These are phyloP conservation scores for Penicillium pancosmium DNA, from an alignment of 495 filamentous ascomycete genomes.

Conservation along the genomic window DNA sequence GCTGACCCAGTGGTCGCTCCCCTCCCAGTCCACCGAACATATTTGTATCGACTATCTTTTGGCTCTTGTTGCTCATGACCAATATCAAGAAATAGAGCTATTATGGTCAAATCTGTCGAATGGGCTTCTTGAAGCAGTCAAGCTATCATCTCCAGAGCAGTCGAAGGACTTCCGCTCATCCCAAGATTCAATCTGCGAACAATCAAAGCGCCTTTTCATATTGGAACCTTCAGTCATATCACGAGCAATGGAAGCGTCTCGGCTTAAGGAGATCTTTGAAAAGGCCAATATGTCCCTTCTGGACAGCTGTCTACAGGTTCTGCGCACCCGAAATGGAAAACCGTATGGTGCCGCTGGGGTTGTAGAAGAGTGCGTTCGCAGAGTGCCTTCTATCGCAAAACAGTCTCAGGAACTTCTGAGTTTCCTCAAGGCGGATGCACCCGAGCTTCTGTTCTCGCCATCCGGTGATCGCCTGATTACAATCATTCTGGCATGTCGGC, in stretches of 20 bases:
- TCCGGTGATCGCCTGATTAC: constrained; percentile 52
- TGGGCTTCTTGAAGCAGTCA: constrained; percentile 61
- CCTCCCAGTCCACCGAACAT: constrained; percentile 35
- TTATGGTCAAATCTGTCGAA: constrained; percentile 60
- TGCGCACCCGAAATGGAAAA: constrained; percentile 71
- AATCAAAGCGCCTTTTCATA: constrained; percentile 64
- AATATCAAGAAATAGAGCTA: constrained; percentile 36
- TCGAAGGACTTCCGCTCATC: constrained; percentile 73
- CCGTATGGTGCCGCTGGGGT: constrained; percentile 77
- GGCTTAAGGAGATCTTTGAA: constrained; percentile 28
- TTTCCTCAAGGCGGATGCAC: constrained; percentile 52
- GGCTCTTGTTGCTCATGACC: constrained; percentile 27
- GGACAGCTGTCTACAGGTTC: constrained; percentile 49
- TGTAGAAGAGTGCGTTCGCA: constrained; percentile 52
- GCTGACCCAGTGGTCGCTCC: constrained; percentile 52
- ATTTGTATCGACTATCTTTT: constrained; percentile 46
- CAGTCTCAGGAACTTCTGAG: constrained; percentile 35
- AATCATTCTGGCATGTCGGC: constrained; percentile 41
- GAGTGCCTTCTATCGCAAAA: constrained; percentile 43
- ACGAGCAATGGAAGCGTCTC: constrained; percentile 23
- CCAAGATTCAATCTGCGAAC: constrained; percentile 62
- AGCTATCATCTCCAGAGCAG: constrained; percentile 73
- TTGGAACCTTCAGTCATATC: constrained; percentile 54
- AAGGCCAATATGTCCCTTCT: constrained; percentile 43
- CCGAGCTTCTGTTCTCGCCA: constrained; percentile 56